Evolutionary conservation across 805 yeast genomes (phyloP).

Genomic region (Lipomyces spencermartinsiae): DNA sequence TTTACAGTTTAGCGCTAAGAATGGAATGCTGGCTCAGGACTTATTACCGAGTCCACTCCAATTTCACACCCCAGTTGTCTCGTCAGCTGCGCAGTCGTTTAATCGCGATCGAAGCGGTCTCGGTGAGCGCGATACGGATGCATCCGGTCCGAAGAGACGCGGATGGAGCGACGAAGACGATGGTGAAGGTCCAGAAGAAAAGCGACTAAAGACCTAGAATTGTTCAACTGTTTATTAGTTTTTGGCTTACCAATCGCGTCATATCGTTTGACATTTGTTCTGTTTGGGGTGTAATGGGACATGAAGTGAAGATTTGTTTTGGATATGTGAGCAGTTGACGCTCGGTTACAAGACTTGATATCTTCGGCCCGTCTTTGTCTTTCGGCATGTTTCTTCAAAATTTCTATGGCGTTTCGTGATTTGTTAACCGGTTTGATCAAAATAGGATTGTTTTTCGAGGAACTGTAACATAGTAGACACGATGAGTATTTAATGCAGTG

Average conservation of each 20-base stretch:
- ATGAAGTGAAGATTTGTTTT: no score
- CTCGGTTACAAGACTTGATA: no score
- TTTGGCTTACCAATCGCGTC: background rate
- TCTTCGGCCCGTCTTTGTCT: background rate
- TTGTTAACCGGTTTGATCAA: background rate
- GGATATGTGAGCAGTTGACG: no score
- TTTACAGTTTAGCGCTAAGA: conserved; percentile 24
- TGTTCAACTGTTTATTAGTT: background rate
- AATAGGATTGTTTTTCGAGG: background rate
- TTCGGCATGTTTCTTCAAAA: background rate
- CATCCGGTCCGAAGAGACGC: background rate
- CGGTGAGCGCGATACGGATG: conserved; percentile 3
- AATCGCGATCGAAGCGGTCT: conserved; percentile 9
- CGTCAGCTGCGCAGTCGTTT: conserved; percentile 35
- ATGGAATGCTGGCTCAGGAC: conserved; percentile 36
- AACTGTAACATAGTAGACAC: conserved; percentile 1
- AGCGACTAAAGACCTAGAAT: conserved; percentile 13
- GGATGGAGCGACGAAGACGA: conserved; percentile 22
- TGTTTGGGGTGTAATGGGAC: background rate
- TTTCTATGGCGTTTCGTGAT: conserved; percentile 2
- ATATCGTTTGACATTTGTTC: background rate
- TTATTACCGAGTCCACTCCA: conserved; percentile 44
- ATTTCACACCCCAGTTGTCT: conserved; percentile 42
- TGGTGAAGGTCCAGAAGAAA: conserved; percentile 14
- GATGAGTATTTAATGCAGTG: background rate